Conservation (phyloP, 768 basidiomycete species). For the Boletus edulis region DNA sequence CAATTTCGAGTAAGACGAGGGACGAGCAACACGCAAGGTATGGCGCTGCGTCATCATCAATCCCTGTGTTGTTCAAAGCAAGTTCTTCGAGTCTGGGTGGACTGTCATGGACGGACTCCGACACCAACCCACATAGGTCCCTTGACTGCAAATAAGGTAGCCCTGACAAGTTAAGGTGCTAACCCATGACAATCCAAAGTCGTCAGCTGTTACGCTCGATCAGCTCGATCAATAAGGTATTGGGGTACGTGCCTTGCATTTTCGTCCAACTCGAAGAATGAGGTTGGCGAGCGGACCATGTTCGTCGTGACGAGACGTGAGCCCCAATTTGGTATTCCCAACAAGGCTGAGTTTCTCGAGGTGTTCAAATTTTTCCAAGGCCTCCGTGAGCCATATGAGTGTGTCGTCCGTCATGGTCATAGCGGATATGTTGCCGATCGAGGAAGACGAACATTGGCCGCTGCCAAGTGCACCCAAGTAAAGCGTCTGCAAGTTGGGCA, state of each 20-base stretch:
- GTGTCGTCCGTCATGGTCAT: slow-evolving; percentile 56
- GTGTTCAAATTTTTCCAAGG: slow-evolving; percentile 33
- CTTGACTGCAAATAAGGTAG: slow-evolving; percentile 49
- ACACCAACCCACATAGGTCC: slow-evolving; percentile 50
- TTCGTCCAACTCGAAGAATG: slow-evolving; percentile 52
- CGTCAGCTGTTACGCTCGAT: neutral
- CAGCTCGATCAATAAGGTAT: neutral
- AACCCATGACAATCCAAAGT: neutral
- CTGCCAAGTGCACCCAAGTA: slow-evolving; percentile 59
- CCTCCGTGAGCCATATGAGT: slow-evolving; percentile 42
- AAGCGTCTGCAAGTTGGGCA: slow-evolving; percentile 46
- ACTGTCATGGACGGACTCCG: slow-evolving; percentile 5
- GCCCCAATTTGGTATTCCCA: slow-evolving; percentile 59
- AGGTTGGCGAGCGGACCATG: slow-evolving; percentile 43
- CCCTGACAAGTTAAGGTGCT: slow-evolving; percentile 61
- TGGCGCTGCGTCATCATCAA: slow-evolving; percentile 55
- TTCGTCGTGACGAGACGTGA: slow-evolving; percentile 26
- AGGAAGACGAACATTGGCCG: slow-evolving; percentile 40
- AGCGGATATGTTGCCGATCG: slow-evolving; percentile 44
- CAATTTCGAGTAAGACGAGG: slow-evolving; percentile 49
- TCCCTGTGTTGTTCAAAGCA: slow-evolving; percentile 55
- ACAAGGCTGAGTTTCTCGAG: slow-evolving; percentile 60
- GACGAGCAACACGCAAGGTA: slow-evolving; percentile 52
- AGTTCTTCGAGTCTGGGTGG: slow-evolving; percentile 46
- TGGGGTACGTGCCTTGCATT: slow-evolving; percentile 48